These are phyloP conservation scores for Kwoniella dendrophila DNA, from an alignment of 768 basidiomycete genomes.

Conservation along the genomic window DNA sequence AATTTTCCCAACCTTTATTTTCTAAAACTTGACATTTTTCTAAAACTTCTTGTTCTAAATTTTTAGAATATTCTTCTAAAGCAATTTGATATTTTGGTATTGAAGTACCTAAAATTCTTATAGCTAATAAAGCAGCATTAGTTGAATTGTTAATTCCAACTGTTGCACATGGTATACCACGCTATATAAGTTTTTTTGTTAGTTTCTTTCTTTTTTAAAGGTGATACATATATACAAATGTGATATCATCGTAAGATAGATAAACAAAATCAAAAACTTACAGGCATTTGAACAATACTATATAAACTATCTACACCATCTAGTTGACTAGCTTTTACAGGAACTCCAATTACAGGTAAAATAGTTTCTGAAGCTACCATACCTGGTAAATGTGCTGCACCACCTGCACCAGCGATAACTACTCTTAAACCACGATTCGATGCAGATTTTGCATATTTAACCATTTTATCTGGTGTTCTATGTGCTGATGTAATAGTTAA, in stretches of 20 bases:
- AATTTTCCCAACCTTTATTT: slow-evolving; percentile 82
- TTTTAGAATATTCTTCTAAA: slow-evolving; percentile 74
- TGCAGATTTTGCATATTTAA: slow-evolving; percentile 78
- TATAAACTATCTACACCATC: slow-evolving; percentile 97
- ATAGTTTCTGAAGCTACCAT: slow-evolving; percentile 97
- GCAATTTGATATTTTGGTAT: slow-evolving; percentile 67
- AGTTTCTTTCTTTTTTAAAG: too few relatives aligned
- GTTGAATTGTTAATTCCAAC: slow-evolving; percentile 95
- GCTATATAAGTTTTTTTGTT: too few relatives aligned
- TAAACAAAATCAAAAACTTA: slow-evolving; percentile 58
- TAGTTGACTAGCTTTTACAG: slow-evolving; percentile 88
- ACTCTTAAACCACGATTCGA: slow-evolving; percentile 61
- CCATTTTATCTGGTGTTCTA: slow-evolving; percentile 83
- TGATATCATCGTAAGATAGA: slow-evolving; percentile 5
- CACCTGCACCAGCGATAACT: slow-evolving; percentile 96
- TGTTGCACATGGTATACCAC: slow-evolving; percentile 95
- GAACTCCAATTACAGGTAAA: slow-evolving; percentile 91
- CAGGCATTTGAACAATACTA: slow-evolving; percentile 99
- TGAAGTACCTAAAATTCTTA: slow-evolving; percentile 77
- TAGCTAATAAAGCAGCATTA: slow-evolving; percentile 88
- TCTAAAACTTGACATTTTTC: slow-evolving; percentile 75
- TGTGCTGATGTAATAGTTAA: slow-evolving; percentile 96
- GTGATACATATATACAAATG: too few relatives aligned
- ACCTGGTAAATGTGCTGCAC: slow-evolving; percentile 94
- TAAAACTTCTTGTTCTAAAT: slow-evolving; percentile 73